Conservation (phyloP, 2,329 filamentous ascomycete genomes). For the Diaporthe eres region DNA sequence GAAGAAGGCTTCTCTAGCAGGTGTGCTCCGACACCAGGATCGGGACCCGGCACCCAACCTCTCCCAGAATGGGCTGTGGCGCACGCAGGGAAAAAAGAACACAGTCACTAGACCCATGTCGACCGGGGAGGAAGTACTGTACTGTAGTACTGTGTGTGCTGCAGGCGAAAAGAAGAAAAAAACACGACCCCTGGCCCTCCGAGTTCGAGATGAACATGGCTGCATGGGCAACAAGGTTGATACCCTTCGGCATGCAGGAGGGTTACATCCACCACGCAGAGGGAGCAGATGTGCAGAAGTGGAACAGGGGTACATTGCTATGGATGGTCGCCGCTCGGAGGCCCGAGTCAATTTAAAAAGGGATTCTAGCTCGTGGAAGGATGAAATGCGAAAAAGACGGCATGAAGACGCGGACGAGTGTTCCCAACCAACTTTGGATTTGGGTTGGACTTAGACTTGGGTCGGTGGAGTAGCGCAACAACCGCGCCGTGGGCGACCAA, state of each 20-base stretch:
- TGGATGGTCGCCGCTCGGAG: constrained; percentile 37
- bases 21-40: constrained; percentile 32
- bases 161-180: constrained; percentile 17
- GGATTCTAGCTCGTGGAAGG: constrained; percentile 30
- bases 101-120: constrained; percentile 30
- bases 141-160: constrained; percentile 2
- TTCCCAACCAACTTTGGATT: constrained; percentile 21
- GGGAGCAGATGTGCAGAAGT: constrained; percentile 29
- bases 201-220: constrained; percentile 36
- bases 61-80: constrained; percentile 33
- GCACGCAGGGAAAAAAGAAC: constrained; percentile 28
- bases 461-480: constrained; percentile 19
- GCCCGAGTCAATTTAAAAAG: constrained; percentile 28
- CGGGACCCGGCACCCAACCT: constrained; percentile 36
- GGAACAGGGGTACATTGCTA: constrained; percentile 35
- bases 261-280: constrained; percentile 36
- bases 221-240: constrained; percentile 35
- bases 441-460: background rate
- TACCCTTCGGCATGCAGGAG: constrained; percentile 39
- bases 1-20: constrained; percentile 30
- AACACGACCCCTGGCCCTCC: constrained; percentile 5
- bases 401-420: background rate
- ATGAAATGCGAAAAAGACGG: constrained; percentile 6
- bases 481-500: constrained; percentile 25
- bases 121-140: constrained; percentile 18